These are phyloP conservation scores for Pleurotus citrinopileatus DNA, from an alignment of 768 basidiomycete genomes.

Conservation along the genomic window DNA sequence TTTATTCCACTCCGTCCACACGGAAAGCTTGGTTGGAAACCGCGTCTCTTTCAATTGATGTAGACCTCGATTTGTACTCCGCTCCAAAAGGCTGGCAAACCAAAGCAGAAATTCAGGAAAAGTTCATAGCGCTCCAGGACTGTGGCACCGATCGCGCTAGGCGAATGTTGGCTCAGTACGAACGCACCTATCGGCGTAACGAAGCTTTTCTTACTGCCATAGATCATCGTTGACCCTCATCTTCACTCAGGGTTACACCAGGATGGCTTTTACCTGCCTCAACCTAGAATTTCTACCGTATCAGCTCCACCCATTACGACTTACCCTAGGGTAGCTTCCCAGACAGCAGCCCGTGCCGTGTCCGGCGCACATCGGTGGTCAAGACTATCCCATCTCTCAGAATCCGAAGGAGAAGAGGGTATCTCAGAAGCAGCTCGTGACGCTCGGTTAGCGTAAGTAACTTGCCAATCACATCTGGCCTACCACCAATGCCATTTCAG, in stretches of 20 bases:
- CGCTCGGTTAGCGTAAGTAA: constrained; percentile 64
- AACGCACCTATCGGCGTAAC: constrained; percentile 7
- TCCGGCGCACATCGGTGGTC: constrained; percentile 11
- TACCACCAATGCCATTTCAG: constrained; percentile 26
- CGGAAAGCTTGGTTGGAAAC: constrained; percentile 67
- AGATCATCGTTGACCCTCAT: no score
- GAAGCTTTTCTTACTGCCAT: constrained; percentile 8
- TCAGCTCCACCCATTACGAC: constrained; percentile 1
- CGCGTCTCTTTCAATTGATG: constrained; percentile 47
- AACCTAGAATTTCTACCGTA: constrained; percentile 24
- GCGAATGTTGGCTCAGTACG: constrained; percentile 38
- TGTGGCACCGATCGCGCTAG: constrained; percentile 58
- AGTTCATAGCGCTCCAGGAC: constrained; percentile 75
- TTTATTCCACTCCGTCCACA: constrained; percentile 40
- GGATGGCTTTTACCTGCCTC: constrained; percentile 51
- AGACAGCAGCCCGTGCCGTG: not conserved
- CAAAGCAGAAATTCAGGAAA: constrained; percentile 49
- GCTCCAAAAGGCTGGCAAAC: constrained; percentile 56
- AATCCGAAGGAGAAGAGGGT: constrained; percentile 65
- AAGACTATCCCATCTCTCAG: constrained; percentile 38
- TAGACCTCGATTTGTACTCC: constrained; percentile 66
- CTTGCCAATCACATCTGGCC: not conserved
- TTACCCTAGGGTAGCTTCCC: not conserved
- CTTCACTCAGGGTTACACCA: constrained; percentile 31
- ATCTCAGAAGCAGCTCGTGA: constrained; percentile 69